Conservation (phyloP, 768 basidiomycete species). For the Porpolomopsis calyptriformis region DNA sequence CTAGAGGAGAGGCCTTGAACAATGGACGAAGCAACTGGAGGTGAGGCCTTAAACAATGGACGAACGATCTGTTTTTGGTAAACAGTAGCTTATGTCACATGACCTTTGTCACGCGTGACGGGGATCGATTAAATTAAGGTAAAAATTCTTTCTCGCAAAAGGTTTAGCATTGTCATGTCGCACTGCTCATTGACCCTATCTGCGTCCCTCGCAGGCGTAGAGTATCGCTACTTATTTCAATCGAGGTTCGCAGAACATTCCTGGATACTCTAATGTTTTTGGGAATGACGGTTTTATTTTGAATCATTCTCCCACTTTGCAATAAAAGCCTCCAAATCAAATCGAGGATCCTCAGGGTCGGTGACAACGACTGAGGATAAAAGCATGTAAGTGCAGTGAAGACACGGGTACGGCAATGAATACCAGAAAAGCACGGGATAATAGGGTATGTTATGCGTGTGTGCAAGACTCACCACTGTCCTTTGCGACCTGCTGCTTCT, state of each 20-base stretch:
- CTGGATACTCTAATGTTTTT: slow-evolving; percentile 1
- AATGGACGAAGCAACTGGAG: too few relatives aligned
- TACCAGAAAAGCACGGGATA: background rate
- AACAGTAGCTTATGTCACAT: too few relatives aligned
- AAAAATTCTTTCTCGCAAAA: too few relatives aligned
- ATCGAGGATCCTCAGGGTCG: slow-evolving; percentile 89
- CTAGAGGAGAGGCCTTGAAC: background rate
- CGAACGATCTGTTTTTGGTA: too few relatives aligned
- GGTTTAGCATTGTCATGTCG: too few relatives aligned
- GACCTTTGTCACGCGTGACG: too few relatives aligned
- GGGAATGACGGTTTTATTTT: slow-evolving; percentile 30
- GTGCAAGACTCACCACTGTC: slow-evolving; percentile 40
- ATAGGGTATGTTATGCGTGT: slow-evolving; percentile 6
- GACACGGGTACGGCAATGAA: background rate
- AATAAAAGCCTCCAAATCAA: slow-evolving; percentile 89
- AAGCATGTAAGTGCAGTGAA: slow-evolving; percentile 8
- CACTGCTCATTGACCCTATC: too few relatives aligned
- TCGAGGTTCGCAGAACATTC: background rate
- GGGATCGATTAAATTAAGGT: too few relatives aligned
- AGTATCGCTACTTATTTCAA: too few relatives aligned
- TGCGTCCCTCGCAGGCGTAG: too few relatives aligned
- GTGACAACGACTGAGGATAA: slow-evolving; percentile 57
- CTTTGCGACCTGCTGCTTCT: slow-evolving; percentile 51
- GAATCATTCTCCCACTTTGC: slow-evolving; percentile 63
- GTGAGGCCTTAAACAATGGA: too few relatives aligned